Base-by-base conservation (phyloP, 176 grass and related monocot species). In the Olyra latifolia region DNA sequence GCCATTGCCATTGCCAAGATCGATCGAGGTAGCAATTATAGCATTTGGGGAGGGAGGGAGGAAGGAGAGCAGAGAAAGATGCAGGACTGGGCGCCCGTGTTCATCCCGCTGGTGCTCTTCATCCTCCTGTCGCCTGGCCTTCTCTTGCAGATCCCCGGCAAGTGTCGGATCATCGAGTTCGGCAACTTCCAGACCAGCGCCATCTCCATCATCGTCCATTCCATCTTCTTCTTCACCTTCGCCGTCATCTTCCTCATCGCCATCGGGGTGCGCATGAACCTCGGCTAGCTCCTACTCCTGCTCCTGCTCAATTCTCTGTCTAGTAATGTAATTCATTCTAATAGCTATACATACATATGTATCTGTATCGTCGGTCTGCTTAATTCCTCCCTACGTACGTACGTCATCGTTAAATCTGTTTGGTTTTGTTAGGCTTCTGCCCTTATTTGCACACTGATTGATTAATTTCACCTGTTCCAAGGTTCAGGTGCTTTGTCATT, bases 51-150 rank as follows among this genome's bases (percentile, higher is more conserved):
- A 29, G 2, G 42, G 50, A 41, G 10, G n/a, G n/a, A n/a, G n/a
- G n/a, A n/a, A n/a, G n/a, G n/a, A n/a, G n/a, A n/a, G n/a, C n/a
- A 41, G 38, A 8, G 12, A 2, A 74, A 78, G 42, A 94, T 94
- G 91, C 83, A 90, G 7, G 91, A 94, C 87, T 94, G 91, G 91
- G 91, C 71, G 8, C 88, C 88, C 1, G 91, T 94, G 73, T 83
- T 94, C 79, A 72, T 94, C 68, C 20, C 91, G 0, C 25, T 91
- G 10, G 79, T 88, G 64, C 85, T 94, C 6, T 94, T 94, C 88
- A 83, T 94, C 78, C 63, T 94, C 1, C 74, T 94, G 3, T 88
- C 88, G 22, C 91, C 91, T 43, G 91, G 91, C 0, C 80, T 94
- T 2, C 91, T 94, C 53, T 88, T 88, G 81, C 91, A 94, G 76